Evolutionary conservation across 2,329 filamentous ascomycete genomes (phyloP), one percentile per base, ranked within the genome.

Genomic region (Paraphoma sp.): DNA sequence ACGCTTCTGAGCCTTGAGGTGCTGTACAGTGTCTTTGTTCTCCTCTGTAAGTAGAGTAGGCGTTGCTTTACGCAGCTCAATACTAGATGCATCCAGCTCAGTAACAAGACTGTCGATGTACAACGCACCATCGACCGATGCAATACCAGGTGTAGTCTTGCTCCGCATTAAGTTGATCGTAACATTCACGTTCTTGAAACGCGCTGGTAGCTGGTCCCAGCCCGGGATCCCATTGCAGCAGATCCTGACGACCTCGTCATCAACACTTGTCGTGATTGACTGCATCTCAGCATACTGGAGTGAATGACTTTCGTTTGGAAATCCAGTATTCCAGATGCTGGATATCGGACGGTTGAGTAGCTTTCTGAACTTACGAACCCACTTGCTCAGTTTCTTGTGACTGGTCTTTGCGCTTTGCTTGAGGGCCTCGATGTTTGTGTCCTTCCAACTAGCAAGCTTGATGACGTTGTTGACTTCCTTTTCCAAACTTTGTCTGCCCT

Each of bases 401-500:
- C 93, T 97, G 57, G 89, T 89, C 67, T 90, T 89, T 1, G 95
- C 93, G 75, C 94, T 98, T 71, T 97, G 93, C 63, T 89, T 87
- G 14, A 99, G 81, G 1, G 92, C 91, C 46, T 89, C 89, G 59
- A 99, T 96, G 69, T 98, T 99, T 18, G 92, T 97, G 67, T 99
- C 95, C 75, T 96, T 97, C 96, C 96, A 99, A 76, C 93, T 97
- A 7, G 93, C 93, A 67, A 99, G 81, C 50, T 96, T 87, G 14
- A 99, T 85, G n/a, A 97, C 88, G 65, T 98, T 91, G 73, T 90
- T 94, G 84, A 98, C 92, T 54, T 92, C 88, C 77, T 93, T 97
- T 74, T 98, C 94, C n/a, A 98, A 83, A 0, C 84, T 82, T 6
- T 83, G 80, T 53, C 92, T 87, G n/a, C 89, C 90, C 44, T 86